These are phyloP conservation scores for Thozetella sp. DNA, from an alignment of 495 filamentous ascomycete species.

Conservation along the genomic window DNA sequence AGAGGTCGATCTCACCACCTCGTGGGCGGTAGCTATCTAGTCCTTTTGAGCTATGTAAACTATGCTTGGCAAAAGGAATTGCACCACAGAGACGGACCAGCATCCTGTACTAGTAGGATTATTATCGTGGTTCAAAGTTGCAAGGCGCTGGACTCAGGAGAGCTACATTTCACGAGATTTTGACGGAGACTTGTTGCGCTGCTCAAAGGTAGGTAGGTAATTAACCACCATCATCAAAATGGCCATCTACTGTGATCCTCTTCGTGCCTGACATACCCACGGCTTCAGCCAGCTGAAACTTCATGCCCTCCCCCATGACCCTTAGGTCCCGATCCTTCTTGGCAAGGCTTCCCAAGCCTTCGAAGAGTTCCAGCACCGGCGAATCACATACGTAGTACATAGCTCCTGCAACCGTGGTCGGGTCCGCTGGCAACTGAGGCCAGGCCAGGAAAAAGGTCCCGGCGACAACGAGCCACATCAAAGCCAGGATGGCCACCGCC, in stretches of 20 bases:
- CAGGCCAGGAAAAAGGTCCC: constrained; percentile 23
- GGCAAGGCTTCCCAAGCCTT: constrained; percentile 14
- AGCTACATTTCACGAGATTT: too few species aligned
- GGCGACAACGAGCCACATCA: constrained; percentile 34
- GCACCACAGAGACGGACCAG: too few species aligned
- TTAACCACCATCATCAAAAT: too few species aligned
- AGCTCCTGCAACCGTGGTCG: constrained; percentile 21
- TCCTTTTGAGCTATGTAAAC: too few species aligned
- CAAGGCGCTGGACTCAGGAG: too few species aligned
- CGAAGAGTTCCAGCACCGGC: constrained; percentile 15
- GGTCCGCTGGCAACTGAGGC: constrained; percentile 25
- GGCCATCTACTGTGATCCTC: constrained; percentile 19
- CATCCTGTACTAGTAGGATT: too few species aligned
- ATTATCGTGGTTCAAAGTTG: too few species aligned
- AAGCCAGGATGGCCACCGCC: constrained; percentile 25
- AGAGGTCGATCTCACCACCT: too few species aligned
- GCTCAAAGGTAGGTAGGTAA: not conserved
- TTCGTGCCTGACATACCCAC: constrained; percentile 12
- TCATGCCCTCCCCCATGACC: constrained; percentile 11
- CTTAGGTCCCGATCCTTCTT: constrained; percentile 15
- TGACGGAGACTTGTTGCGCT: not conserved
- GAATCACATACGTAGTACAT: constrained; percentile 27
- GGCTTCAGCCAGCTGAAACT: constrained; percentile 16
- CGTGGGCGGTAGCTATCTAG: too few species aligned
- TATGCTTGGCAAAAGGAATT: too few species aligned